Percentiles rank a stretch among this genome's conserved stretches.
Evolutionary conservation across 768 basidiomycete genomes (phyloP).

Genomic region (Suillus decipiens): DNA sequence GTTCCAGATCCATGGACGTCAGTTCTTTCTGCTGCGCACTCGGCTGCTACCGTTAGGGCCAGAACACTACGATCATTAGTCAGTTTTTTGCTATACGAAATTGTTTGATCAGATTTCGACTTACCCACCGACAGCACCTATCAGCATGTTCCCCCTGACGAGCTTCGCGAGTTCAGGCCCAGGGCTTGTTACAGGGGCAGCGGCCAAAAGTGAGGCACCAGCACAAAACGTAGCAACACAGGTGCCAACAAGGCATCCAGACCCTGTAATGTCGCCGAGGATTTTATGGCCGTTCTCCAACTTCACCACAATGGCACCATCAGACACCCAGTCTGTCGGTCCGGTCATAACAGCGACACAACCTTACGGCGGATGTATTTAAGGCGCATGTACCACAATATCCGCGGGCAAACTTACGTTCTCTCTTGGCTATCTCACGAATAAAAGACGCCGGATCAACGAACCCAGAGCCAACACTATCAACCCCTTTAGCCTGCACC

Average conservation of each 20-base stretch:
- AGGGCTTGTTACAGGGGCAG: slow-evolving; percentile 15
- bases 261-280: slow-evolving; percentile 84
- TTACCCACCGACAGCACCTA: slow-evolving; percentile 77
- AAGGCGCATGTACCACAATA: background rate
- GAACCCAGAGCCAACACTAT: slow-evolving; percentile 79
- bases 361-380: slow-evolving; percentile 42
- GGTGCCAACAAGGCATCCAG: slow-evolving; percentile 84
- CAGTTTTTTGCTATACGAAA: slow-evolving; percentile 5
- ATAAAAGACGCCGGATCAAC: slow-evolving; percentile 73
- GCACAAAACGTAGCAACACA: slow-evolving; percentile 81
- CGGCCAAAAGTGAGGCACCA: slow-evolving; percentile 48
- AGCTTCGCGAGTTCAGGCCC: slow-evolving; percentile 42
- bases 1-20: slow-evolving; percentile 66
- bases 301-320: slow-evolving; percentile 69
- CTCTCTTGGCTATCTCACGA: slow-evolving; percentile 63
- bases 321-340: slow-evolving; percentile 78
- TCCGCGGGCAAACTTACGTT: slow-evolving; percentile 54
- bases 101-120: slow-evolving; percentile 21
- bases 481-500: slow-evolving; percentile 83
- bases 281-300: slow-evolving; percentile 73
- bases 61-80: slow-evolving; percentile 42
- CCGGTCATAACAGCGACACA: slow-evolving; percentile 85
- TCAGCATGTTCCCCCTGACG: slow-evolving; percentile 76
- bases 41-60: slow-evolving; percentile 61
- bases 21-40: slow-evolving; percentile 50